Conservation (phyloP, 2,329 filamentous ascomycete genomes). For the Ilyonectria mors-panacis region DNA sequence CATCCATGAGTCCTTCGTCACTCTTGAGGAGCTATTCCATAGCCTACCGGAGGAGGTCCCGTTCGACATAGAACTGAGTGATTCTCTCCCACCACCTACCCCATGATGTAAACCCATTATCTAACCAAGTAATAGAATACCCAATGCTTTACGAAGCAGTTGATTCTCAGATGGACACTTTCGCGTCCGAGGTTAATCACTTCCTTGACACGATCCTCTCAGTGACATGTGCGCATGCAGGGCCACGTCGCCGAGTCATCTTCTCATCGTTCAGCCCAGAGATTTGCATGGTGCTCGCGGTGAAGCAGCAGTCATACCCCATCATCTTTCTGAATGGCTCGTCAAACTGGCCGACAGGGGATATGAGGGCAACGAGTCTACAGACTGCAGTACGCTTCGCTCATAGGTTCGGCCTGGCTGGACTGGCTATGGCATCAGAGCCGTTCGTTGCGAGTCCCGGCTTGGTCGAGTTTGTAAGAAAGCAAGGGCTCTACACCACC, state of each 20-base stretch:
- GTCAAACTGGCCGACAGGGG: constrained; percentile 1
- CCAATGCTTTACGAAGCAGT: no score
- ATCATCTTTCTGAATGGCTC: not conserved
- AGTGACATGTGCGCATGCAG: not conserved
- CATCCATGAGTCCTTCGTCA: not conserved
- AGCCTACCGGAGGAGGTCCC: not conserved
- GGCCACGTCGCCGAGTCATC: not conserved
- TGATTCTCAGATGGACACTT: not conserved
- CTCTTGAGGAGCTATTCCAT: no score
- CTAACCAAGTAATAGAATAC: no score
- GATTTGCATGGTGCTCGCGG: not conserved
- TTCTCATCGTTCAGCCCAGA: constrained; percentile 5
- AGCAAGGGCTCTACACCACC: not conserved
- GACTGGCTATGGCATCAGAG: not conserved
- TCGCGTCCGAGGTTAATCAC: not conserved
- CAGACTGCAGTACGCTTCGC: not conserved
- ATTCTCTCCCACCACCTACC: no score
- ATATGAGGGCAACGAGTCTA: not conserved
- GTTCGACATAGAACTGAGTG: no score
- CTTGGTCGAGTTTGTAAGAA: constrained; percentile 55
- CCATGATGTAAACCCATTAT: no score
- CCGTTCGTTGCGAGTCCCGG: constrained; percentile 58
- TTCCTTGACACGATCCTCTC: not conserved
- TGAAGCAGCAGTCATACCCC: constrained; percentile 8
- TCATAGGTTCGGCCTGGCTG: not conserved